phyloP scores from a whole-genome alignment of 2,329 filamentous ascomycete genomes.

The Tolypocladium paradoxum region DNA sequence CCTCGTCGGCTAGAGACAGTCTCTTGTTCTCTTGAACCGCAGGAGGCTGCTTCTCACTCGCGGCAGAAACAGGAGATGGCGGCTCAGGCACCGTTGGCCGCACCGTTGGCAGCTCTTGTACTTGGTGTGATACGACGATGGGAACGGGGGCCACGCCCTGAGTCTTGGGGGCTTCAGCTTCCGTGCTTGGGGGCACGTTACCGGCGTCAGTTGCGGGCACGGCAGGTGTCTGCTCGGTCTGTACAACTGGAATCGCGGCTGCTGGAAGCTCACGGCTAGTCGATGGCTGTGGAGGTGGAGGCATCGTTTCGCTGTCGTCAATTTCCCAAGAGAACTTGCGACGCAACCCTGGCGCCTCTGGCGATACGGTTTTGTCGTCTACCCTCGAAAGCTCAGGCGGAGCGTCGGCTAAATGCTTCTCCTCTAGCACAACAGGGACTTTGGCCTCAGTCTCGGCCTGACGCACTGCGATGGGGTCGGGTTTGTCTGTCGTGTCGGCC shows the following conservation, averaged over 20 bases:
- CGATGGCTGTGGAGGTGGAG: background rate
- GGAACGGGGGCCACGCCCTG: background rate
- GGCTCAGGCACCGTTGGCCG: conserved; percentile 22
- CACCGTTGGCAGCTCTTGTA: background rate
- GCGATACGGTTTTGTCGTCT: background rate
- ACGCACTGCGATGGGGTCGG: conserved; percentile 1
- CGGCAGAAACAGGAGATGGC: conserved; percentile 32
- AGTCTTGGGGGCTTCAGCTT: background rate
- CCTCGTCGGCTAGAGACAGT: conserved; percentile 35
- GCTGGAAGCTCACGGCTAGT: background rate
- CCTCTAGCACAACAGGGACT: background rate
- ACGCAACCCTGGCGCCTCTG: conserved; percentile 7
- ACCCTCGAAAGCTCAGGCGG: background rate
- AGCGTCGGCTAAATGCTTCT: background rate
- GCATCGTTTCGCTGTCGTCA: conserved; percentile 5
- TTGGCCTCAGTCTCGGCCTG: background rate
- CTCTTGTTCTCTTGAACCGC: conserved; percentile 14
- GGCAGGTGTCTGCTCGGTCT: conserved; percentile 1
- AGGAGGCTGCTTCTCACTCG: conserved; percentile 17
- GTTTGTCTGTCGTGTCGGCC: conserved; percentile 26
- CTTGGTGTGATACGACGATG: conserved; percentile 7
- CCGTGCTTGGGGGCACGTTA: conserved; percentile 3
- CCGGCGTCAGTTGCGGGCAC: background rate
- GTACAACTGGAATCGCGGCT: background rate
- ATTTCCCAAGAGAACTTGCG: conserved; percentile 29